Percentiles rank a stretch among this genome's conserved stretches.
phyloP scores from a whole-genome alignment of 1,139 yeast species.

The Geotrichum cucujoidarum region DNA sequence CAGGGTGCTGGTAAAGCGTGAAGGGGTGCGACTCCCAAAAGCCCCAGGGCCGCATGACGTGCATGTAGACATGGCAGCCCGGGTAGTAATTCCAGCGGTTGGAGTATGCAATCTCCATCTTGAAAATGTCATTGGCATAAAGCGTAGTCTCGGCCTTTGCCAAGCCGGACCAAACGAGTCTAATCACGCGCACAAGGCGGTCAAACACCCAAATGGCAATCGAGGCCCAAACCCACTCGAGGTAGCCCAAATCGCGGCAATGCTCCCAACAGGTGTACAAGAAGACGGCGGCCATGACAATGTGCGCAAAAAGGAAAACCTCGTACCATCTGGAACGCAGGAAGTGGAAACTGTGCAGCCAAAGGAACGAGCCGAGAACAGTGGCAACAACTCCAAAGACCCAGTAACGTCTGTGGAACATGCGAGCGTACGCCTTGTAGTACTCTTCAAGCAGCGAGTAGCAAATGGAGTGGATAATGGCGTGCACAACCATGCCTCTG shows the following conservation, averaged over 20 bases:
- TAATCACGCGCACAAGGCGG: constrained; percentile 36
- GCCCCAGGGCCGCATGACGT: constrained; percentile 39
- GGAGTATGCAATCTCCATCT: constrained; percentile 44
- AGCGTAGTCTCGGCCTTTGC: constrained; percentile 26
- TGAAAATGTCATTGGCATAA: constrained; percentile 37
- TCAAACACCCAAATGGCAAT: constrained; percentile 43
- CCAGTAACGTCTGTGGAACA: constrained; percentile 36
- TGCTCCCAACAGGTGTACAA: constrained; percentile 45
- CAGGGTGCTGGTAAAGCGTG: constrained; percentile 41
- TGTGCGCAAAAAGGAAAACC: constrained; percentile 43
- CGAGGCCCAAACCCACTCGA: constrained; percentile 37
- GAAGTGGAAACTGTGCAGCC: constrained; percentile 30
- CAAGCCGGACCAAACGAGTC: constrained; percentile 39
- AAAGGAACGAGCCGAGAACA: constrained; percentile 28
- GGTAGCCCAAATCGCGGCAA: constrained; percentile 38
- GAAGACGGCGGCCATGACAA: constrained; percentile 37
- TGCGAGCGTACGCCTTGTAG: constrained; percentile 32
- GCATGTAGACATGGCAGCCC: constrained; percentile 46
- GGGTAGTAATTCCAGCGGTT: constrained; percentile 36
- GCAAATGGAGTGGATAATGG: constrained; percentile 35
- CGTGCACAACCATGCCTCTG: constrained; percentile 48
- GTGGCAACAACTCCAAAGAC: constrained; percentile 41
- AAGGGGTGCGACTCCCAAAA: constrained; percentile 60
- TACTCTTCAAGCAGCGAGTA: constrained; percentile 30
- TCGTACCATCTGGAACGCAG: constrained; percentile 43